Base-by-base conservation (phyloP, 306 rosid genomes). In the Lablab purpureus region DNA sequence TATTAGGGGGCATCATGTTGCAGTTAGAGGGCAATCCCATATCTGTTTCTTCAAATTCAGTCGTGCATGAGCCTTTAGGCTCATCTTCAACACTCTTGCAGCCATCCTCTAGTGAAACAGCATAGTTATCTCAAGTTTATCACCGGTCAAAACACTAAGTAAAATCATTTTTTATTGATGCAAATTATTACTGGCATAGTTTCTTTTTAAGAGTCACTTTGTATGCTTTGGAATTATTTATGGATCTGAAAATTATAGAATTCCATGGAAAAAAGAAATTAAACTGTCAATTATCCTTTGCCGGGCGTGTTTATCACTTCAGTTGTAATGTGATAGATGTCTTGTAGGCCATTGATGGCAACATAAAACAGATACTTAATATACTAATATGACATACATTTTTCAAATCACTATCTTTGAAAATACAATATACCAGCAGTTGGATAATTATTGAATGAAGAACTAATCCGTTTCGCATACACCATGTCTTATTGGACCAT, bases 41-140 rank as follows among this genome's bases (percentile, higher is more conserved):
- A 77, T 71, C 88, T 15, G 85, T 93, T 76, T 89, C 93, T 77
- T 85, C 99, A 49, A 89, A 89, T 80, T 90, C 97, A 2, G 99
- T 96, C 9, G 94, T 96, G 78, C 99, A 93, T 54, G 97, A 96
- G 84, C 96, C 98, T 47, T 79, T 90, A 15, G 89, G 90, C 51
- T 68, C 97, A 25, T 71, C 98, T 59, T 91, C 99, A 23, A 71
- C 94, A n/a, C 84, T 93, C 49, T 73, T 89, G 87, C 91, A 87
- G 83, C 91, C 95, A 71, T 10, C 88, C 22, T 52, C 90, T 51
- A 75, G 79, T 77, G 70, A 84, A 71, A 87, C 73, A 46, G 62
- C 80, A 18, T 68, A 77, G 68, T 52, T 49, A 45, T 18, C 78
- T 64, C 63, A 47, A 77, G 76, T 21, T 30, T 64, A 36, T 75